Evolutionary conservation across 495 filamentous ascomycete species (phyloP), one percentile per base, ranked within the genome.

Genomic region (Glonium stellatum): DNA sequence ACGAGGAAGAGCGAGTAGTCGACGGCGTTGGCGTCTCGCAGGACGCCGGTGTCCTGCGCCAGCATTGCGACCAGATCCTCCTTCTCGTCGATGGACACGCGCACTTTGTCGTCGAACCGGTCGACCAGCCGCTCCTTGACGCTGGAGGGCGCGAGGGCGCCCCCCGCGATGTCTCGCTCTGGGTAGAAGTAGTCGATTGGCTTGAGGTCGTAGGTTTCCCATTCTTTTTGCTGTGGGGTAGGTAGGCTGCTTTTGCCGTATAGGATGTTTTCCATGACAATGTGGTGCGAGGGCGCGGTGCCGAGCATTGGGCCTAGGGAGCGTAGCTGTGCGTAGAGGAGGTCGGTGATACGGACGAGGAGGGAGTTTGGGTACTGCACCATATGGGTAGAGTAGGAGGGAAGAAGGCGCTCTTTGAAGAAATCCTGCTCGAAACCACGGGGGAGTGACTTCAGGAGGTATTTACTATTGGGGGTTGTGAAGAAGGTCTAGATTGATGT

Each of bases 181-280:
- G 86, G 86, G 61, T 82, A 87, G 73, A 88, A 88, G 69, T 87
- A 89, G 39, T 81, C 80, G 22, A 77, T 81, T 0, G 86, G 86
- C 64, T 89, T 89, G 15, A 89, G 79, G 42, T 89, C 85, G 73
- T 84, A 88, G 0, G 78, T 79, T 59, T 88, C 84, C 84, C 84
- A 89, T 1, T 70, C 69, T 19, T 57, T 55, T 41, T 68, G 62
- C 27, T 48, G 27, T 34, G 21, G 37, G 25, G 37, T 36, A 0
- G 70, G 66, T 49, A 78, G 74, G 6, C 75, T 69, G 1, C 71
- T 69, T 54, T 78, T 70, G 4, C 83, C 84, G 65, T 81, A 81
- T 44, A 87, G 72, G 53, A 85, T 75, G 68, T 88, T 87, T 49
- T 88, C 85, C 85, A 88, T 89, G 62, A 88, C 76, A 62, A 89